These are phyloP conservation scores for Tubosaeta sp. DNA, from an alignment of 768 basidiomycete genomes.

Conservation along the genomic window DNA sequence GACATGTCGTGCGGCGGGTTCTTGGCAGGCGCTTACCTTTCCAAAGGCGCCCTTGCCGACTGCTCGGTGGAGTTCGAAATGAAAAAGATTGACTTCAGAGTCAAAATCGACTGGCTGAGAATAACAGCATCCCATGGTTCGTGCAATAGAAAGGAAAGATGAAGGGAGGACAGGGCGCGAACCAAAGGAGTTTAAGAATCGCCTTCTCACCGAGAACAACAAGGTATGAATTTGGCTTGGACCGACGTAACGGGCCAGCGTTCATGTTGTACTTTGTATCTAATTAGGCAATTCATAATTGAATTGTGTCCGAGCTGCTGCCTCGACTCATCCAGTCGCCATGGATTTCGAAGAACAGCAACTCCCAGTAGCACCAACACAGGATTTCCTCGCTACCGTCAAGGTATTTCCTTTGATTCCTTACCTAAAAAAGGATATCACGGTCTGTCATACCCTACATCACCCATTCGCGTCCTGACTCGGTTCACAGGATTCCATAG, in stretches of 20 bases:
- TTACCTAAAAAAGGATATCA: slow-evolving; percentile 63
- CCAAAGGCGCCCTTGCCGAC: slow-evolving; percentile 98
- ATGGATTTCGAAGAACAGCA: slow-evolving; percentile 36
- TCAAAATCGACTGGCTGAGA: slow-evolving; percentile 84
- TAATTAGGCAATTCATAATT: slow-evolving; percentile 12
- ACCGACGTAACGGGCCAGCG: slow-evolving; percentile 1
- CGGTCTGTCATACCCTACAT: slow-evolving; percentile 41
- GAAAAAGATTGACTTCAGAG: slow-evolving; percentile 82
- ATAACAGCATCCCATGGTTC: slow-evolving; percentile 55
- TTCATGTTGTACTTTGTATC: slow-evolving; percentile 26
- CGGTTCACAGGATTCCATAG: slow-evolving; percentile 22
- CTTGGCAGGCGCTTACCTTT: slow-evolving; percentile 54
- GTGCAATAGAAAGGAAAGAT: slow-evolving; percentile 33
- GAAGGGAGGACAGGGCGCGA: slow-evolving; percentile 21
- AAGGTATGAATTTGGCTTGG: slow-evolving; percentile 27
- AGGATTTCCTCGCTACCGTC: slow-evolving; percentile 55
- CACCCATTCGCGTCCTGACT: slow-evolving; percentile 15
- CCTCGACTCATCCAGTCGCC: neutral
- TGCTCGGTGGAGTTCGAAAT: slow-evolving; percentile 93
- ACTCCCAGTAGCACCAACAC: slow-evolving; percentile 48
- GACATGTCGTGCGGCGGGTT: slow-evolving; percentile 1
- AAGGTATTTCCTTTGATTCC: slow-evolving; percentile 82
- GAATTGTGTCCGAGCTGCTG: neutral
- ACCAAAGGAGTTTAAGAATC: slow-evolving; percentile 20
- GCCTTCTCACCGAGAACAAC: slow-evolving; percentile 31